Evolutionary conservation across 1,284 basidiomycete species (phyloP), one percentile per base, ranked within the genome.

Genomic region (Entoloma clypeatum): DNA sequence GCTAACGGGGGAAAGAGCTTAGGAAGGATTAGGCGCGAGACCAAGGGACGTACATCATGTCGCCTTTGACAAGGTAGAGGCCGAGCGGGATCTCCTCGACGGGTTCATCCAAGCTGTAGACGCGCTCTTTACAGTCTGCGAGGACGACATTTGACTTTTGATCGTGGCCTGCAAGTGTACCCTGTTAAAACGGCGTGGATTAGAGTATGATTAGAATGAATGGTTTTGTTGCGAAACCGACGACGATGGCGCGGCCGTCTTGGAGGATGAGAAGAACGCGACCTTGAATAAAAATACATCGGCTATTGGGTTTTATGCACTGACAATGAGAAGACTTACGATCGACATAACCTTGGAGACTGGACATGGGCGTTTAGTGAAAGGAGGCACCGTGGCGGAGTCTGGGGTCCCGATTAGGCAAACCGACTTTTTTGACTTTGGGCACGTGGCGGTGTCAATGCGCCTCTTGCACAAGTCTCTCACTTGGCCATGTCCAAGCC

Each of bases 11-110:
- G 7, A 4, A 16, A 13, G 34, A 39, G 35, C 25, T 34, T 33
- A 24, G 9, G 14, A 38, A 5, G 11, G 27, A 9, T 34, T 33
- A n/a, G 37, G 43, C 41, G 26, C 42, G 24, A 21, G 7, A 25
- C 26, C 31, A 10, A 36, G 29, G 28, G 40, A 72, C 81, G 58
- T 49, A 97, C 95, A 96, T 93, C 74, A 95, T 94, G 60, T 99
- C 95, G 2, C 95, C 95, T 58, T 97, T 91, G 56, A 99, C 88
- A 52, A 99, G 81, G 64, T 99, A 99, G 34, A 99, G 71, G 1
- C 95, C 95, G n/a, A 99, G 71, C 0, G 92, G 87, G 8, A 95
- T 83, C 71, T 97, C 92, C 65, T 98, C 92, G 22, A 97, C 92
- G 16, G 88, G 88, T 57, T 89, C 87, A 11, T 99, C 94, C 42